Conservation (phyloP, 2,329 filamentous ascomycete genomes). For the Neopestalotiopsis rosae region DNA sequence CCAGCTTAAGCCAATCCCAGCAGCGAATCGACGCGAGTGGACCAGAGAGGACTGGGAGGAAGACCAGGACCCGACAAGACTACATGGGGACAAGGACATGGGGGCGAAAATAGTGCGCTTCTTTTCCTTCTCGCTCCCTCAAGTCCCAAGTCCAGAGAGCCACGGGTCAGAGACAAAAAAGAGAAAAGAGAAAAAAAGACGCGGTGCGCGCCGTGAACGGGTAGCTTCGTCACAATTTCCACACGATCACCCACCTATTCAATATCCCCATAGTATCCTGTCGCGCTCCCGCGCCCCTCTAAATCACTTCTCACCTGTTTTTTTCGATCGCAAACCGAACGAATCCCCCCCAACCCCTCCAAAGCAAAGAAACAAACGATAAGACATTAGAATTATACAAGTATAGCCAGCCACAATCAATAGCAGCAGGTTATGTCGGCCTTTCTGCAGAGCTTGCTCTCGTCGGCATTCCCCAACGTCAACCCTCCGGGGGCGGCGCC, state of each 20-base stretch:
- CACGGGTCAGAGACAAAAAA: too few species aligned
- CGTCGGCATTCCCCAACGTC: constrained; percentile 10
- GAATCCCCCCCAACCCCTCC: background rate
- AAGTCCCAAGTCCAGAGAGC: too few species aligned
- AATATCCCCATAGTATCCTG: constrained; percentile 1
- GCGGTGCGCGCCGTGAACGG: background rate
- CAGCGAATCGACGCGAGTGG: background rate
- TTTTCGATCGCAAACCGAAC: background rate
- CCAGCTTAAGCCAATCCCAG: background rate
- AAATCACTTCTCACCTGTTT: background rate
- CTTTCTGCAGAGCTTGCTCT: constrained; percentile 6
- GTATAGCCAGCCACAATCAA: background rate
- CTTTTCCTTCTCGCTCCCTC: background rate
- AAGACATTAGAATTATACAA: background rate
- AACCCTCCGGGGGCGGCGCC: background rate
- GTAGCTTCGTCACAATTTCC: constrained; percentile 3
- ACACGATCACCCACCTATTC: background rate
- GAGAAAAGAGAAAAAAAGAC: background rate
- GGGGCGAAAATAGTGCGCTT: background rate
- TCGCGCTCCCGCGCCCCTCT: background rate
- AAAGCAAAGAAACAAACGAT: background rate
- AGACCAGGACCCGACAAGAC: background rate
- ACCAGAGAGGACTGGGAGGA: background rate
- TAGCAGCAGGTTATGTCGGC: constrained; percentile 3
- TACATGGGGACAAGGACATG: background rate